Evolutionary conservation across 164 flowering plant species (phyloP).

Genomic region (Dillenia turbinata): DNA sequence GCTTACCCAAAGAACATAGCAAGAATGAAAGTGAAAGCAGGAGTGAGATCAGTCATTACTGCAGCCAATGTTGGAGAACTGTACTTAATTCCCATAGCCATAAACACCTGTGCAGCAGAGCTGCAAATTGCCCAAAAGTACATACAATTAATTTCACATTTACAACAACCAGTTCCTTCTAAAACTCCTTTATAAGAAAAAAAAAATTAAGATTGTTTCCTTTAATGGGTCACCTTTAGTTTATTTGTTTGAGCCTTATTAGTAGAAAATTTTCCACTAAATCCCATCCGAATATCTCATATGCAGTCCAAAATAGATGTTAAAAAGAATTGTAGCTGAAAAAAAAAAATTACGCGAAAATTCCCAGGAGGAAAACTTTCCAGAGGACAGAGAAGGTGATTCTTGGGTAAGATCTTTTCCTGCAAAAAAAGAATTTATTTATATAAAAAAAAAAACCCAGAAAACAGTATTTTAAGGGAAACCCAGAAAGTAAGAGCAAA

Average conservation of each 20-base stretch:
- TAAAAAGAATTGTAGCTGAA: neutral
- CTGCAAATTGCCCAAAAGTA: constrained; percentile 6
- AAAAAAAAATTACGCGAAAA: constrained; percentile 26
- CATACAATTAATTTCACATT: neutral
- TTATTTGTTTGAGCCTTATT: no score
- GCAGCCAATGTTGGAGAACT: constrained; percentile 39
- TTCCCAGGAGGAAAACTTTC: constrained; percentile 30
- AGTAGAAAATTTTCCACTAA: no score
- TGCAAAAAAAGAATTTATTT: constrained; percentile 5
- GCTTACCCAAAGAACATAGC: constrained; percentile 30
- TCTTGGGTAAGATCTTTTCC: constrained; percentile 18
- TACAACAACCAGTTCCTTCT: no score
- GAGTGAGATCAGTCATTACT: constrained; percentile 22
- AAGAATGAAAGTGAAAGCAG: constrained; percentile 34
- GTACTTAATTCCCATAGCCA: constrained; percentile 23
- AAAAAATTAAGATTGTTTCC: no score
- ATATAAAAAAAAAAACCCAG: neutral
- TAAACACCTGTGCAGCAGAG: constrained; percentile 18
- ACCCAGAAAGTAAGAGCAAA: no score
- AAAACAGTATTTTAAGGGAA: no score
- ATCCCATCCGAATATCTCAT: no score
- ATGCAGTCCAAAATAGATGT: no score
- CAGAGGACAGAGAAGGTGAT: constrained; percentile 23
- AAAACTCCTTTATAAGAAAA: no score
- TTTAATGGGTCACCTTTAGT: no score